Evolutionary conservation across 129 eudicot genomes (phyloP), one percentile per base, ranked within the genome.

Genomic region (Silybum marianum): DNA sequence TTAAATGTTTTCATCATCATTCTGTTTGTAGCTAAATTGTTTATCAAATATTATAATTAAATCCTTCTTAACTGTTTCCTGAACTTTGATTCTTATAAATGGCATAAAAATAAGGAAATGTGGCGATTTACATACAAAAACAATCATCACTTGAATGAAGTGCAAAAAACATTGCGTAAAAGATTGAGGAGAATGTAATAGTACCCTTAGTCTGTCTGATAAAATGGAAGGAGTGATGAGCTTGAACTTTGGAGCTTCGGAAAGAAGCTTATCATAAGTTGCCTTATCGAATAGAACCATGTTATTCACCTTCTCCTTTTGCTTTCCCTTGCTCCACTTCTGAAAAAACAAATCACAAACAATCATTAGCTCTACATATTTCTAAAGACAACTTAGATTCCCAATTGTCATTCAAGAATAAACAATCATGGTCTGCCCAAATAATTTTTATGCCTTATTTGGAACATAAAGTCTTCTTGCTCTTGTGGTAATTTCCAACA

Each of bases 251-350:
- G 97, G 97, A 40, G 94, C 97, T 86, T 95, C 99, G 54, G 91
- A 18, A n/a, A 92, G 90, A 78, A 95, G 93, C 93, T 95, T 95
- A 40, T 95, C 99, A 70, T 92, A 95, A 2, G 99, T 95, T 1
- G 91, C 89, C 93, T 92, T 92, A 68, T 95, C 99, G 28, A 95
- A 92, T 21, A 95, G 70, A 42, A 95, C 99, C 99, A 95, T 90
- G 90, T 94, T 94, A 91, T 94, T 94, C 88, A 94, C 98, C 96
- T 94, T 94, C 87, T 94, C 98, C 97, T 94, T 94, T 90, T 94
- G 98, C 90, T 94, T 94, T 67, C 98, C 98, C 71, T 94, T 94
- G 91, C 98, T 94, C 98, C 98, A 94, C 85, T 94, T 94, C 98
- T 94, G 90, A 39, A 86, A 12, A 36, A 74, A 39, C 81, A 42